phyloP scores from a whole-genome alignment of 2,329 filamentous ascomycete species.

The Pseudogymnoascus sp. region DNA sequence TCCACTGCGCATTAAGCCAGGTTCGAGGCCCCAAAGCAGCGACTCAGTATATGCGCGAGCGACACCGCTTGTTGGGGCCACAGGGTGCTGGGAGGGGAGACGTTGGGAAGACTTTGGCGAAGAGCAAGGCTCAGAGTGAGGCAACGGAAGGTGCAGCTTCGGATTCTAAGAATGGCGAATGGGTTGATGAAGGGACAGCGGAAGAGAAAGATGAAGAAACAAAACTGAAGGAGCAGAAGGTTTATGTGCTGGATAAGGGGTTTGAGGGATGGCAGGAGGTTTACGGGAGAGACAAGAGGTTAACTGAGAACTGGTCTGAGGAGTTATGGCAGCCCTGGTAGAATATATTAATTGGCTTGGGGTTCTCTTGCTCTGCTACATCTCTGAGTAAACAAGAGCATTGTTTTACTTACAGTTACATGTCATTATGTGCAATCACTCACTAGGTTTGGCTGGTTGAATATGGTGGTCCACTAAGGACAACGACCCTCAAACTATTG shows the following conservation, averaged over 20 bases:
- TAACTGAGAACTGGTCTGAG: conserved; percentile 78
- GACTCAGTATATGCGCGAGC: conserved; percentile 66
- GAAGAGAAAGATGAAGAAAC: conserved; percentile 19
- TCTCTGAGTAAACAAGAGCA: neutral
- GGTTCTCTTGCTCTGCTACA: neutral
- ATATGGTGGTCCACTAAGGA: neutral
- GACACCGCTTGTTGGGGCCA: conserved; percentile 39
- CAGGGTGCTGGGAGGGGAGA: conserved; percentile 16
- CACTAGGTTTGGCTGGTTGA: neutral
- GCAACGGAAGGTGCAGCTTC: conserved; percentile 25
- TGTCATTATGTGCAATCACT: neutral
- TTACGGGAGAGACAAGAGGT: conserved; percentile 64
- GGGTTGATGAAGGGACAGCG: conserved; percentile 18
- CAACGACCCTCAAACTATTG: neutral
- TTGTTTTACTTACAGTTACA: neutral
- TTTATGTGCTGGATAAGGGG: conserved; percentile 73
- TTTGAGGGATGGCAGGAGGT: conserved; percentile 85
- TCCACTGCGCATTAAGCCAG: conserved; percentile 90
- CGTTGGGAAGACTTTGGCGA: conserved; percentile 16
- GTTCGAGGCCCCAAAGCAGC: conserved; percentile 82
- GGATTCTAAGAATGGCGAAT: conserved; percentile 28
- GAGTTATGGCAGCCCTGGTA: conserved; percentile 61
- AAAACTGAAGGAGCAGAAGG: conserved; percentile 48
- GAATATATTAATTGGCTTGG: neutral
- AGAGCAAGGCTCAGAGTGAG: conserved; percentile 17